phyloP scores from a whole-genome alignment of 768 basidiomycete genomes.

The Lentinula raphanica region DNA sequence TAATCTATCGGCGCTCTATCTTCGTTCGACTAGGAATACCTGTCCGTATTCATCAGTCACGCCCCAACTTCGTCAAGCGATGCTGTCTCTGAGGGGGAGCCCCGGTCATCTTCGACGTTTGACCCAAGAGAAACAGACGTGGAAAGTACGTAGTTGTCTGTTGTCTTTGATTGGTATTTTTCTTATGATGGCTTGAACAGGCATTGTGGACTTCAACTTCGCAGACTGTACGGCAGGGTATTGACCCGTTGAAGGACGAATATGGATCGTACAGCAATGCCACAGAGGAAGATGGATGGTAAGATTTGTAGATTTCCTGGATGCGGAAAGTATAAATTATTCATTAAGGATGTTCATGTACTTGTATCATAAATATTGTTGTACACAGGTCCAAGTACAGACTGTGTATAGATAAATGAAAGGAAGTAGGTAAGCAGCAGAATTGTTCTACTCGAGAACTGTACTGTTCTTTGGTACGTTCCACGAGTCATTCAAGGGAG shows the following conservation, averaged over 20 bases:
- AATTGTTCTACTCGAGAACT: not conserved
- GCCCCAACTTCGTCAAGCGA: not conserved
- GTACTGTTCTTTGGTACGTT: no score
- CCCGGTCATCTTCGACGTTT: not conserved
- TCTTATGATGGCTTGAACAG: not conserved
- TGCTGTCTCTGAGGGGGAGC: not conserved
- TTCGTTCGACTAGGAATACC: not conserved
- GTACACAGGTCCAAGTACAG: not conserved
- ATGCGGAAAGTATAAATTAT: not conserved
- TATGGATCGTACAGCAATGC: not conserved
- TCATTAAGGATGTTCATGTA: not conserved
- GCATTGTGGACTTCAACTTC: constrained; percentile 3
- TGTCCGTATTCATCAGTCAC: constrained; percentile 1
- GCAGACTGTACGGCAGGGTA: not conserved
- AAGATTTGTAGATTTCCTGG: no score
- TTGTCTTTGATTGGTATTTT: not conserved
- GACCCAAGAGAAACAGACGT: not conserved
- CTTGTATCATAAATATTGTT: not conserved
- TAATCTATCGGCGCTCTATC: not conserved
- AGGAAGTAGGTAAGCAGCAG: not conserved
- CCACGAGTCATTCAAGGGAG: not conserved
- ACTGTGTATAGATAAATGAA: not conserved
- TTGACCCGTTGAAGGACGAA: constrained; percentile 2
- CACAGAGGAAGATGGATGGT: not conserved
- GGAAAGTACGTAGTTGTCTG: not conserved